Evolutionary conservation across 164 flowering plant species (phyloP).

Genomic region (Chimonanthus salicifolius): DNA sequence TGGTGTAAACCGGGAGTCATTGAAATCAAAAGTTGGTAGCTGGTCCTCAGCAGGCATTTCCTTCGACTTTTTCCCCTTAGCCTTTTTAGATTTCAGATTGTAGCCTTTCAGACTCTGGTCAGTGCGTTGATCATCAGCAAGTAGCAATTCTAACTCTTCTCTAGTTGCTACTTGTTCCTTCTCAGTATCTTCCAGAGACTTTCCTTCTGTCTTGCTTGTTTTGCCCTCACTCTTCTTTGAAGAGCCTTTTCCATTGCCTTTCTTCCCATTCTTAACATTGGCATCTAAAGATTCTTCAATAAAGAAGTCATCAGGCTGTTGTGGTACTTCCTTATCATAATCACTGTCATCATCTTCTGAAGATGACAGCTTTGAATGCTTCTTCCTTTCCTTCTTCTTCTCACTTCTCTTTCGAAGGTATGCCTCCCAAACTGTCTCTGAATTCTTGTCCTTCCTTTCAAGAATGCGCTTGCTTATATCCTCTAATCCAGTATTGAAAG

Average conservation of each 20-base stretch:
- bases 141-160: constrained; percentile 83
- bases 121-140: constrained; percentile 67
- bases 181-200: constrained; percentile 12
- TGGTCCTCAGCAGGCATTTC: constrained; percentile 48
- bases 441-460: constrained; percentile 58
- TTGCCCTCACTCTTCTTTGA: constrained; percentile 3
- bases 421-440: constrained; percentile 86
- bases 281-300: constrained; percentile 47
- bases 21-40: constrained; percentile 44
- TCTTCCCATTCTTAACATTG: constrained; percentile 17
- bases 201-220: not conserved
- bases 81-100: constrained; percentile 60
- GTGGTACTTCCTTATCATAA: constrained; percentile 39
- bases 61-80: constrained; percentile 51
- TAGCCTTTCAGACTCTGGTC: constrained; percentile 57
- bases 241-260: constrained; percentile 6
- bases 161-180: constrained; percentile 59
- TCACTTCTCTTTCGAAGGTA: constrained; percentile 61
- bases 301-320: constrained; percentile 73
- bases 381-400: constrained; percentile 62
- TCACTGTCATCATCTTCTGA: constrained; percentile 71
- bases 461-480: constrained; percentile 74
- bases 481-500: constrained; percentile 85
- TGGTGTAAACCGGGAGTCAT: constrained; percentile 70
- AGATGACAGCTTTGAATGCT: constrained; percentile 40